Base-by-base conservation (phyloP, 192 early-diverging fungal genomes). In the Powellomyces hirtus region DNA sequence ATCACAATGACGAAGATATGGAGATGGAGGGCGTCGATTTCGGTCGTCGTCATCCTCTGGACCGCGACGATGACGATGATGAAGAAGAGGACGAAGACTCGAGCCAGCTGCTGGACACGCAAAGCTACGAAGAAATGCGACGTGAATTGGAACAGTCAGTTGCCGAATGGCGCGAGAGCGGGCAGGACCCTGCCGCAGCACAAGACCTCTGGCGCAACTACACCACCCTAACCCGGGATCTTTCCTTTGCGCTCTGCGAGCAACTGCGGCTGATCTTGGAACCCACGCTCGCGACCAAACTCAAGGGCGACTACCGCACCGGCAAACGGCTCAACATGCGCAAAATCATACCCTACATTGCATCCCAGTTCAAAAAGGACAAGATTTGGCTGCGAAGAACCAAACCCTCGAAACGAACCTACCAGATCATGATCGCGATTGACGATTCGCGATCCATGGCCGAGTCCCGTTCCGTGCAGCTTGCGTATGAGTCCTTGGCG, bases 291-390 rank as follows among this genome's bases (percentile, higher is more conserved):
- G 94, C 96, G 0, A 96, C 96, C 31, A 93, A 95, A 77, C 85
- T 99, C 56, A 91, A 90, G 67, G 97, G 97, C 45, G 97, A 99
- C 83, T 99, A 97, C 75, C 85, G 91, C 38, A 97, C 94, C 34
- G 97, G 97, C 59, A 99, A 99, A 78, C 90, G 97, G 8, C 88
- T 99, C 27, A 99, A 97, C 77, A 98, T 99, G 97, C 92, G 95
- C 69, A 96, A 94, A 78, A 94, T 99, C 52, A 97, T 99, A 72
- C 94, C 97, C 13, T 99, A 99, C 66, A 98, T 99, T 82, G 97
- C 97, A 7, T 90, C 88, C 40, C 90, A 96, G 74, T 99, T 96
- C 86, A 97, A 95, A 80, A 99, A 99, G 80, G 97, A 99, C 80
- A 99, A 99, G 83, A 99, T 99, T 69, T 99, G 97, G 97, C 78